These are phyloP conservation scores for Elsinoe necatrix DNA, from an alignment of 2,329 filamentous ascomycete genomes.

Conservation along the genomic window DNA sequence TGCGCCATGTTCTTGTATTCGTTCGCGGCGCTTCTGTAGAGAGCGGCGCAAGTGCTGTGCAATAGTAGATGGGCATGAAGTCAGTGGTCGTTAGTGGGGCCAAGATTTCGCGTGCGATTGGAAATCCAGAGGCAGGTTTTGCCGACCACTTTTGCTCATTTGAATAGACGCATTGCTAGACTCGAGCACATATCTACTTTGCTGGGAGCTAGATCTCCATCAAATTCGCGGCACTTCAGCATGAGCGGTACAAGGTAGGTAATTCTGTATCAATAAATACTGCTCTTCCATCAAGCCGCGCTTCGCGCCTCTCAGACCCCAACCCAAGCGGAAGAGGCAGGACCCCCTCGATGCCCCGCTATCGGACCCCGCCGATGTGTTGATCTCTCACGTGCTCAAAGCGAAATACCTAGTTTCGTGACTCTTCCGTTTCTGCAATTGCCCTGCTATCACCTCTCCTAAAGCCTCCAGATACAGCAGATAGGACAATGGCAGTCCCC, in stretches of 20 bases:
- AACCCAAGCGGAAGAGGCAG: neutral
- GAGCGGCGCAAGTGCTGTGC: neutral
- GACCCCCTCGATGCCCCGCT: neutral
- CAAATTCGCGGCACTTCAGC: too few relatives aligned
- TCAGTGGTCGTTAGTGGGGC: neutral
- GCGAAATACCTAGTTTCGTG: neutral
- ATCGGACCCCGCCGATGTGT: slow-evolving; percentile 12
- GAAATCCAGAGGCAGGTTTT: neutral
- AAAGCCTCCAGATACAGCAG: neutral
- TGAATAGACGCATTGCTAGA: too few relatives aligned
- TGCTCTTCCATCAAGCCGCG: neutral
- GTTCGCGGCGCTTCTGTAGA: too few relatives aligned
- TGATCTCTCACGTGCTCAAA: neutral
- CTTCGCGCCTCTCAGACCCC: neutral
- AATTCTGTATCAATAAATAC: too few relatives aligned
- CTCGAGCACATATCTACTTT: too few relatives aligned
- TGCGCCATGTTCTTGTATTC: slow-evolving; percentile 36
- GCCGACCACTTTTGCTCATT: neutral
- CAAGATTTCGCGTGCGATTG: neutral
- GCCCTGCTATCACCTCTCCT: neutral
- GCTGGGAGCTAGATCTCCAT: too few relatives aligned
- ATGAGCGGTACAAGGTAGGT: too few relatives aligned
- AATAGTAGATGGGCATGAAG: neutral
- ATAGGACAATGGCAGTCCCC: slow-evolving; percentile 17
- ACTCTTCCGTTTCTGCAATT: neutral